phyloP scores from a whole-genome alignment of 805 yeast species.

The Candida morakotiae region DNA sequence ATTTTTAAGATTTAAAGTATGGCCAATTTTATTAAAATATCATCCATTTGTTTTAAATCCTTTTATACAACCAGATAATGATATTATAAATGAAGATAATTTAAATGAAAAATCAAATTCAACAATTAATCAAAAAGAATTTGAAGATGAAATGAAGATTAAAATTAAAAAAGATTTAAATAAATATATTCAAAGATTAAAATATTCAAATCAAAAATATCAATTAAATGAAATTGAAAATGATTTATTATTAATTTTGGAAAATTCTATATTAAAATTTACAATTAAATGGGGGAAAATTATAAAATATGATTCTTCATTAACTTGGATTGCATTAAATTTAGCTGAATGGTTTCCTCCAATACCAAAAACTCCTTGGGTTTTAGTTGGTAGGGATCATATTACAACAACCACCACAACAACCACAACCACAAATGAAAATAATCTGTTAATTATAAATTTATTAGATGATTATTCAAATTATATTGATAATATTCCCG shows the following conservation, averaged over 20 bases:
- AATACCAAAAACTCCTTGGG: constrained; percentile 47
- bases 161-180: constrained; percentile 54
- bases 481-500: constrained; percentile 30
- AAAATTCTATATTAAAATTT: constrained; percentile 60
- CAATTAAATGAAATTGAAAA: constrained; percentile 41
- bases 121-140: neutral
- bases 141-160: constrained; percentile 20
- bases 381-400: constrained; percentile 50
- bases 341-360: constrained; percentile 89
- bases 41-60: constrained; percentile 86
- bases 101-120: neutral
- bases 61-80: constrained; percentile 58
- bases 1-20: constrained; percentile 65
- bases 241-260: constrained; percentile 52
- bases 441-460: constrained; percentile 23
- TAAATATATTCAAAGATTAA: constrained; percentile 53
- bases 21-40: constrained; percentile 78
- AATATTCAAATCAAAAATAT: constrained; percentile 18
- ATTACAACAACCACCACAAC: too few relatives aligned
- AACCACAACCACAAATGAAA: constrained; percentile 5
- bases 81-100: constrained; percentile 10
- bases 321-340: constrained; percentile 85
- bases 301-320: constrained; percentile 74
- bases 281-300: constrained; percentile 73
- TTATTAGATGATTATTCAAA: constrained; percentile 35